Base-by-base conservation (phyloP, 1,284 basidiomycete genomes). In the Bondarzewia mesenterica region DNA sequence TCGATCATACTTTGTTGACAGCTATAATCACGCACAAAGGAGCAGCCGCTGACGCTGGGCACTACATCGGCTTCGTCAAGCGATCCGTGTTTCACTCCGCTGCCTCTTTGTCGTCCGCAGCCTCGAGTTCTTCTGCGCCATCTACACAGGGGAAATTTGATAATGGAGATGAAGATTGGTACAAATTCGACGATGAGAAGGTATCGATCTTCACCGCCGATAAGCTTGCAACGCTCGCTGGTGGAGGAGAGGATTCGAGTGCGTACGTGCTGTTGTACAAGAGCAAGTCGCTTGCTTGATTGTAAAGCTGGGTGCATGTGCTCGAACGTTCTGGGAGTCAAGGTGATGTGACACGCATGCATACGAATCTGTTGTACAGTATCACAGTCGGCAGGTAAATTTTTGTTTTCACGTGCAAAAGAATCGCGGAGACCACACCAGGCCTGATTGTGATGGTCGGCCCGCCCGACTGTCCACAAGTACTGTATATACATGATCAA, bases 21-120 rank as follows among this genome's bases (percentile, higher is more conserved):
- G 91, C 85, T 1, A 89, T 99, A 60, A 85, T 99, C 14, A 96
- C 93, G 22, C 95, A 98, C 76, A 99, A 99, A 64, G 96, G 96
- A 15, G 83, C 93, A 0, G 88, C 87, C 0, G 93, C 95, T 0
- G 93, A 98, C 61, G 83, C 89, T 0, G 94, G 93, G 1, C 93
- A 96, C 66, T 96, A 95, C 63, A 93, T 95, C 35, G 89, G 82
- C 1, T 96, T 89, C 71, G 89, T 85, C 42, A 89, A 86, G 72
- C 86, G 83, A 71, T 77, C 72, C 53, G 78, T 77, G 10, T 78
- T 87, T 66, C 74, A 79, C 49, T 50, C 52, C 18, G 44, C 51
- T 41, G 50, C 55, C 25, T 36, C 45, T n/a, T 26, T 43, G 14
- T 35, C 44, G 8, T 16, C 21, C n/a, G 27, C 25, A 15, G 37